Conservation (phyloP, 2,329 filamentous ascomycete genomes). For the Incumbomyces delicatus region DNA sequence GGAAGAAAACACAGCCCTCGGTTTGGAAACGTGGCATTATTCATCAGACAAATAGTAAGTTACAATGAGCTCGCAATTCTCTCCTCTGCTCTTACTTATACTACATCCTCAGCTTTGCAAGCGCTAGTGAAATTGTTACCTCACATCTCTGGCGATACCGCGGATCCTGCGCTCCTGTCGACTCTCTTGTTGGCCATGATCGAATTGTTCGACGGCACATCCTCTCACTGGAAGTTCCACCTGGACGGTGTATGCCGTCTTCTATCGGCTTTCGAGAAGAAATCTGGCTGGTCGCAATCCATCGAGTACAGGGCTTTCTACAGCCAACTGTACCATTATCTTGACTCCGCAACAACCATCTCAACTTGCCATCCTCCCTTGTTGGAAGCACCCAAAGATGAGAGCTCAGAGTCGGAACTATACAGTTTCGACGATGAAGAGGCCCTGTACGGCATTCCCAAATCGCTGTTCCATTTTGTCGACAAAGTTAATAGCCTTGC, state of each 20-base stretch:
- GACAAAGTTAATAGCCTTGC: slow-evolving; percentile 24
- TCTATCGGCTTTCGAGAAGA: slow-evolving; percentile 25
- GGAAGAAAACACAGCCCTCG: slow-evolving; percentile 22
- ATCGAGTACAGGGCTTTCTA: slow-evolving; percentile 27
- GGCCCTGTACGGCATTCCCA: slow-evolving; percentile 9
- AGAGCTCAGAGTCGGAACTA: neutral
- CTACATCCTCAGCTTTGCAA: too few relatives aligned
- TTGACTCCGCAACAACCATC: slow-evolving; percentile 25
- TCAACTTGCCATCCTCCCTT: slow-evolving; percentile 24
- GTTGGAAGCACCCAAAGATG: slow-evolving; percentile 9
- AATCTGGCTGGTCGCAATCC: slow-evolving; percentile 16
- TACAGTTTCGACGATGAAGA: slow-evolving; percentile 6
- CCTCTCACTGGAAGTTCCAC: slow-evolving; percentile 33
- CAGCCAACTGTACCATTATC: slow-evolving; percentile 31
- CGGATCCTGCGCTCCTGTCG: slow-evolving; percentile 32
- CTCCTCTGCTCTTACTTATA: neutral
- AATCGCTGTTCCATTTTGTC: slow-evolving; percentile 20
- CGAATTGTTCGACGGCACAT: slow-evolving; percentile 35
- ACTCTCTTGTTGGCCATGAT: slow-evolving; percentile 36
- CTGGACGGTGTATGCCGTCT: slow-evolving; percentile 34
- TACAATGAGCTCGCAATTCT: slow-evolving; percentile 9
- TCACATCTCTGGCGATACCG: slow-evolving; percentile 21
- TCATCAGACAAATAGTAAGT: slow-evolving; percentile 22
- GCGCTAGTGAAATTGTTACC: too few relatives aligned
- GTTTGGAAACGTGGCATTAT: slow-evolving; percentile 22